phyloP scores from a whole-genome alignment of 2,329 filamentous ascomycete species.

The Sordariomycetes sp. region DNA sequence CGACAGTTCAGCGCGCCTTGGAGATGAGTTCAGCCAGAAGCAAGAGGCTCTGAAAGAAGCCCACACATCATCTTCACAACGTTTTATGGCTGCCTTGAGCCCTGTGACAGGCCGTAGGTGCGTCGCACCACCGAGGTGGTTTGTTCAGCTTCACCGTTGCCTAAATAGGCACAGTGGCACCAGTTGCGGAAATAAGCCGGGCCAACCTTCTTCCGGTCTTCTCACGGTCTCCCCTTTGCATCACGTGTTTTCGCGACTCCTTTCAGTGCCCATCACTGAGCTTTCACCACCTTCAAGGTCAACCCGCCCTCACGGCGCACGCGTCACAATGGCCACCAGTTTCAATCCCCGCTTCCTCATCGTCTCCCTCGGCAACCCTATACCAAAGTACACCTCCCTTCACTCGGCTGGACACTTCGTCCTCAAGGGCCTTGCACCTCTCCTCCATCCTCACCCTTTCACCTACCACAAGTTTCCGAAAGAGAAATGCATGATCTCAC shows the following conservation, averaged over 20 bases:
- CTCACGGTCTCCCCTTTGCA: background rate
- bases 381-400: constrained; percentile 64
- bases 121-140: too few species aligned
- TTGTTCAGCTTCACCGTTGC: too few species aligned
- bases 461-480: constrained; percentile 35
- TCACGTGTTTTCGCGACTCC: constrained; percentile 20
- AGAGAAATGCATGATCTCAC: constrained; percentile 38
- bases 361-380: constrained; percentile 80
- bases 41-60: too few species aligned
- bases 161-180: too few species aligned
- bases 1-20: too few species aligned
- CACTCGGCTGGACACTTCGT: constrained; percentile 83
- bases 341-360: constrained; percentile 56
- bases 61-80: too few species aligned
- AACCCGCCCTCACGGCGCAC: constrained; percentile 5
- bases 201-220: too few species aligned
- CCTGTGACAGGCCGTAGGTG: too few species aligned
- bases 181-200: too few species aligned
- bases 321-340: constrained; percentile 11
- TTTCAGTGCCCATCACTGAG: constrained; percentile 1
- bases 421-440: constrained; percentile 49
- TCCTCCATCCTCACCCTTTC: constrained; percentile 38
- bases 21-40: too few species aligned
- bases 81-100: too few species aligned
- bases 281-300: constrained; percentile 2